These are phyloP conservation scores for Sporobolomyces pararoseus DNA, from an alignment of 768 basidiomycete species.

Conservation along the genomic window DNA sequence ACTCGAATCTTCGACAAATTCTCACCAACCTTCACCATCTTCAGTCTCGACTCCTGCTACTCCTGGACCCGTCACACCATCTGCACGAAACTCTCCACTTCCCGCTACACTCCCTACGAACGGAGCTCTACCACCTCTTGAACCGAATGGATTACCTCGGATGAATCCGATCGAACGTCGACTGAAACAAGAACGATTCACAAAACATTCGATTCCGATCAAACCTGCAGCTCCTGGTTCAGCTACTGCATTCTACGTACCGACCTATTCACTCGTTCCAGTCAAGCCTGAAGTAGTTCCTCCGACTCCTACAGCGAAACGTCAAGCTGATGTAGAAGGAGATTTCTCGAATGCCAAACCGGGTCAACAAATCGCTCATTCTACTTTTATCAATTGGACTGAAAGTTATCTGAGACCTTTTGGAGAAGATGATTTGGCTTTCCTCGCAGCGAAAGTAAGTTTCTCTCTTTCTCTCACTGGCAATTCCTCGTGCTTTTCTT, in stretches of 20 bases:
- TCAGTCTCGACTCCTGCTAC: slow-evolving; percentile 1
- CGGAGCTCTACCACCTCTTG: neutral
- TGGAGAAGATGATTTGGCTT: slow-evolving; percentile 92
- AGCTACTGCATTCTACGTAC: slow-evolving; percentile 36
- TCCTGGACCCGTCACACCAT: neutral
- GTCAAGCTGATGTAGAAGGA: slow-evolving; percentile 52
- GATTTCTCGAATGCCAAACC: slow-evolving; percentile 52
- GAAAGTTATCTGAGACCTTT: slow-evolving; percentile 86
- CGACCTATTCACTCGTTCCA: slow-evolving; percentile 36
- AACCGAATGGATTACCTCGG: too few relatives aligned
- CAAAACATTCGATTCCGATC: slow-evolving; percentile 37
- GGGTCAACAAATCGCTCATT: slow-evolving; percentile 50
- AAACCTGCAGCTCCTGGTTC: slow-evolving; percentile 24
- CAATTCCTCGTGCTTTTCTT: neutral
- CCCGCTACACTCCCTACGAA: neutral
- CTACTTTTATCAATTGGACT: slow-evolving; percentile 78
- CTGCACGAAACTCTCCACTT: neutral
- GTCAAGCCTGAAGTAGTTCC: slow-evolving; percentile 40
- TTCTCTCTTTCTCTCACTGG: neutral
- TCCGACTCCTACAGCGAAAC: slow-evolving; percentile 49
- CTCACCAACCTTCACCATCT: slow-evolving; percentile 7
- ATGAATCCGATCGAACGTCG: slow-evolving; percentile 3
- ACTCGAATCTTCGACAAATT: slow-evolving; percentile 2
- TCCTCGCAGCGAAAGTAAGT: slow-evolving; percentile 72
- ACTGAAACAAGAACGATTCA: slow-evolving; percentile 34